Percentiles rank a stretch among this genome's conserved stretches.
Evolutionary conservation across 257 asterid genomes (phyloP).

Genomic region (Solanum sitiens): DNA sequence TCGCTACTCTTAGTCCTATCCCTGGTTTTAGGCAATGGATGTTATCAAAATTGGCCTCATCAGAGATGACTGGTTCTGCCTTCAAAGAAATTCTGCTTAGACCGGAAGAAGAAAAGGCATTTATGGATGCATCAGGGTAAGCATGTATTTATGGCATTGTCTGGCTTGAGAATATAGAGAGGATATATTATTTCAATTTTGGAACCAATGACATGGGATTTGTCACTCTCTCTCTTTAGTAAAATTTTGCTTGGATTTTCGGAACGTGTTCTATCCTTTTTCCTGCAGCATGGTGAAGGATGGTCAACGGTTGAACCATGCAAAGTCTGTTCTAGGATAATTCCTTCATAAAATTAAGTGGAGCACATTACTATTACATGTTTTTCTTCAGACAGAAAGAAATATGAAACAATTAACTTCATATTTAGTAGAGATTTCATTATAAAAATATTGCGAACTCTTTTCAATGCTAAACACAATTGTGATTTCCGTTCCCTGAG

Average conservation of each 20-base stretch:
- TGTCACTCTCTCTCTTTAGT: neutral
- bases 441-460: neutral
- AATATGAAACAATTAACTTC: neutral
- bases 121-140: conserved; percentile 59
- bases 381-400: neutral
- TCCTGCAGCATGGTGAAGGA: neutral
- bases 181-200: neutral
- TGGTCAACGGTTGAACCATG: neutral
- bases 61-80: conserved; percentile 56
- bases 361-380: neutral
- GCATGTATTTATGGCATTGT: conserved; percentile 11
- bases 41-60: conserved; percentile 60
- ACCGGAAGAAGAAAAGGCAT: conserved; percentile 66
- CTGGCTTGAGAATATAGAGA: neutral
- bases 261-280: neutral
- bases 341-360: neutral
- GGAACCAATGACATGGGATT: neutral
- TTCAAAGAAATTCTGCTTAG: conserved; percentile 68
- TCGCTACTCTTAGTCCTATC: conserved; percentile 96
- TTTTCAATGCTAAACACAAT: neutral
- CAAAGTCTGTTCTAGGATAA: neutral
- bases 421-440: neutral
- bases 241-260: neutral
- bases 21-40: conserved; percentile 95
- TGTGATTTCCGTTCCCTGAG: neutral